phyloP scores from a whole-genome alignment of 768 basidiomycete genomes.

The Gloeopeniophorella convolvens region DNA sequence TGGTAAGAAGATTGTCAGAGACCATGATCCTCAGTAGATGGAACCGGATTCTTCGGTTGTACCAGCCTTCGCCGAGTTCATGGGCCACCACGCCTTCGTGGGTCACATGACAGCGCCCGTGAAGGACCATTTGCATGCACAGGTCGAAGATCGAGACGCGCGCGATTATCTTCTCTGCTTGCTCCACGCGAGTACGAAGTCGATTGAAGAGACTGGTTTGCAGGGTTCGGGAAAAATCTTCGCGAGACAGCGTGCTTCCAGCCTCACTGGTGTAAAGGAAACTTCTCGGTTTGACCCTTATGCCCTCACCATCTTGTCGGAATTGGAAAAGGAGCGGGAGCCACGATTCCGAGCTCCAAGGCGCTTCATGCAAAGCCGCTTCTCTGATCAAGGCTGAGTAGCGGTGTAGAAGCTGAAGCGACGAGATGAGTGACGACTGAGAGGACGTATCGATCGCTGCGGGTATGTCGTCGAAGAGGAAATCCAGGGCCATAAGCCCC shows the following conservation, averaged over 20 bases:
- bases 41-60: slow-evolving; percentile 37
- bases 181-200: background rate
- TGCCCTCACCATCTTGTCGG: background rate
- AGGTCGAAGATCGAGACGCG: slow-evolving; percentile 5
- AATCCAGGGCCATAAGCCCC: slow-evolving; percentile 6
- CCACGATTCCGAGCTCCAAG: slow-evolving; percentile 9
- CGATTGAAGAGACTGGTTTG: background rate
- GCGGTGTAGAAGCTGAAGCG: slow-evolving; percentile 2
- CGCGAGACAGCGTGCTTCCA: slow-evolving; percentile 4
- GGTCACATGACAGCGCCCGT: slow-evolving; percentile 29
- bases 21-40: slow-evolving; percentile 47
- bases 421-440: background rate
- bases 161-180: background rate
- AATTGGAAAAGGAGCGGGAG: slow-evolving; percentile 9
- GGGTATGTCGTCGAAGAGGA: slow-evolving; percentile 9
- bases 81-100: slow-evolving; percentile 31
- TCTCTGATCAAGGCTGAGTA: slow-evolving; percentile 11
- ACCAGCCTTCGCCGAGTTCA: slow-evolving; percentile 29
- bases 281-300: background rate
- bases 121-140: slow-evolving; percentile 28
- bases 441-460: slow-evolving; percentile 10
- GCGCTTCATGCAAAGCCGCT: slow-evolving; percentile 2
- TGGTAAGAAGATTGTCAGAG: slow-evolving; percentile 29
- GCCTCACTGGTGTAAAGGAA: slow-evolving; percentile 1
- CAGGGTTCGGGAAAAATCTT: background rate